Percentiles rank a stretch among this genome's conserved stretches.
Evolutionary conservation across 139 green algal genomes (phyloP).

Genomic region (Auxenochlorella pyrenoidosa): DNA sequence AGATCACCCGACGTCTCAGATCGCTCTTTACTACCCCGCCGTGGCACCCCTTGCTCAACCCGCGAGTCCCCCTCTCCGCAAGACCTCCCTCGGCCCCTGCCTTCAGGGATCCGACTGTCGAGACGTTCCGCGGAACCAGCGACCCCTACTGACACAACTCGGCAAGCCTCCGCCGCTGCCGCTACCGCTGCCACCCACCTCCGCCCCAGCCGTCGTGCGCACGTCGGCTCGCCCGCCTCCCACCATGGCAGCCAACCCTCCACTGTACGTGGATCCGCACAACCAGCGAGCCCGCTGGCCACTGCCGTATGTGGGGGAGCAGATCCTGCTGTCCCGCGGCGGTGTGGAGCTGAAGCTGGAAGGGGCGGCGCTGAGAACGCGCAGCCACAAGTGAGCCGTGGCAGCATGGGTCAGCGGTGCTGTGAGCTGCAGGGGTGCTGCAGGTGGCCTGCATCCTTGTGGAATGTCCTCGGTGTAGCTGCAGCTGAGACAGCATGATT

Average conservation of each 20-base stretch:
- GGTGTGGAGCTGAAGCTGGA: conserved; percentile 70
- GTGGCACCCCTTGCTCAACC: no score
- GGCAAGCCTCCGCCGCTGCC: background rate
- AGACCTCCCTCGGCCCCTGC: no score
- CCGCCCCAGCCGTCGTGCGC: background rate
- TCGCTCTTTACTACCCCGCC: no score
- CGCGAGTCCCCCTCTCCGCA: background rate
- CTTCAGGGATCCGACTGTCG: background rate
- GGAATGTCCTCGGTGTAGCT: background rate
- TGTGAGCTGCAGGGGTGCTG: background rate
- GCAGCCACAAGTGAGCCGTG: conserved; percentile 66
- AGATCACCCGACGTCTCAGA: no score
- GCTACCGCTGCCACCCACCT: background rate
- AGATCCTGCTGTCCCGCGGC: conserved; percentile 64
- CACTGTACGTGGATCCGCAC: conserved; percentile 50
- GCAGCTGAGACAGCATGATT: background rate
- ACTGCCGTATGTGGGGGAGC: conserved; percentile 61
- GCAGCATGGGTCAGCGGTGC: background rate
- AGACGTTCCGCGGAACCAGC: background rate
- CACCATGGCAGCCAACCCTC: conserved; percentile 82
- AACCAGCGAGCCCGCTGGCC: conserved; percentile 24
- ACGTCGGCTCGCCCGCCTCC: no score
- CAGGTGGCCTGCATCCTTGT: background rate
- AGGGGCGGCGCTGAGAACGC: conserved; percentile 56
- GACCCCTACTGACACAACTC: background rate